Base-by-base conservation (phyloP, 805 yeast genomes). In the Crinitomyces ghanaensis region DNA sequence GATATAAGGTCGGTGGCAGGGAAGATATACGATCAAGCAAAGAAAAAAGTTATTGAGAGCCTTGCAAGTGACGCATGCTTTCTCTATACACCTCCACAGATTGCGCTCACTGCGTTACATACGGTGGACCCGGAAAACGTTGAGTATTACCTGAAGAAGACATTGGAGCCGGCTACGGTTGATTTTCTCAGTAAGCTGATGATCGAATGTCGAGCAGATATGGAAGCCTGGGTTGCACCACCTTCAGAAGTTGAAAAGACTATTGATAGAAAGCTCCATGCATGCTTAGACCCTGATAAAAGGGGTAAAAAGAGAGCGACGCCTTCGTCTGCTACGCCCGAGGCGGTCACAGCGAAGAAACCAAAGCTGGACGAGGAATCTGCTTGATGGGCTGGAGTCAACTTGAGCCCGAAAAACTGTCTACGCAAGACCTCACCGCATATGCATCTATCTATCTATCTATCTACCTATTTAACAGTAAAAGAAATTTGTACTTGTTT, bases 21-120 rank as follows among this genome's bases (percentile, higher is more conserved):
- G 1, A 62, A 63, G 29, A 65, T 74, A 28, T 81, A 82, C 54
- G 93, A 82, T 49, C 59, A 61, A 27, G 83, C 94, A 7, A 72
- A 78, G 45, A 66, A 62, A 19, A 57, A 74, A 54, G 65, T 82
- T 4, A 70, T 74, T 28, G 81, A 75, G 17, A 68, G 82, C n/a
- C 61, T 83, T 26, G 60, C 77, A 22, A 74, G 88, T 13, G 95
- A 91, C 51, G 86, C 72, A 3, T 62, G 68, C 6, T 88, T 83
- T 46, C 60, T 74, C 22, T 88, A 60, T 57, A 77, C 97, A 0
- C 99, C 99, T 1, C 95, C 97, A 1, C 98, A 91, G 50, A 82
- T 91, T 19, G 95, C 97, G 1, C 61, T 91, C 33, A 91, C 95
- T 0, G 83, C 91, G 11, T 64, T 86, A 50, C 72, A 78, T 58